phyloP scores from a whole-genome alignment of 1,139 yeast species.

The Debaryomycetaceae sp. region DNA sequence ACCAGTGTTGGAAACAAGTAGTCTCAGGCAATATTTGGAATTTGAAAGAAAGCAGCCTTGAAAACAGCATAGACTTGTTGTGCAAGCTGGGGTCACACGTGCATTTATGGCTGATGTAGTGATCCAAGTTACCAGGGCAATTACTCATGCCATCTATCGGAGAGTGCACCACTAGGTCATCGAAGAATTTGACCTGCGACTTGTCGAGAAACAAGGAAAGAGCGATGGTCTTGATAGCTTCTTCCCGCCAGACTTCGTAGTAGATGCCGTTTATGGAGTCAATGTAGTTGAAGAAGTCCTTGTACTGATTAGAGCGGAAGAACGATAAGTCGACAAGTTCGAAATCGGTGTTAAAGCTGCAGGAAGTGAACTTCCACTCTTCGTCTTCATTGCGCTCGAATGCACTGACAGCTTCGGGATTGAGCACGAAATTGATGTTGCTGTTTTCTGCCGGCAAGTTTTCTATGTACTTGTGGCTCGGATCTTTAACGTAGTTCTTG shows the following conservation, averaged over 20 bases:
- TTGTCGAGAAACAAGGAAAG: conserved; percentile 12
- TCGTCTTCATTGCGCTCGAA: conserved; percentile 3
- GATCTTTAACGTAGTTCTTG: conserved; percentile 6
- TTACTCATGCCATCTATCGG: conserved; percentile 10
- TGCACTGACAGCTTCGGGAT: conserved; percentile 3
- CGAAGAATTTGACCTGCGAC: conserved; percentile 12
- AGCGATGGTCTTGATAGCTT: conserved; percentile 15
- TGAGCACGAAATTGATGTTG: conserved; percentile 9
- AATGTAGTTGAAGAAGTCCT: conserved; percentile 11
- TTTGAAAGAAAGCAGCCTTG: neutral
- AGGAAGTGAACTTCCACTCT: conserved; percentile 10
- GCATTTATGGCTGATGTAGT: conserved; percentile 11
- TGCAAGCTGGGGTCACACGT: conserved; percentile 11
- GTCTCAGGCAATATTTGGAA: conserved; percentile 4
- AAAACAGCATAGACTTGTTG: neutral
- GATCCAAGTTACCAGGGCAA: conserved; percentile 14
- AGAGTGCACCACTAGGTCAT: conserved; percentile 13
- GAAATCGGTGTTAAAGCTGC: conserved; percentile 14
- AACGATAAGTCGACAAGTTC: conserved; percentile 14
- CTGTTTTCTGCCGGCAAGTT: conserved; percentile 7
- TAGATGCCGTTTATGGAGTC: conserved; percentile 12
- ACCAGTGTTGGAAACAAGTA: conserved; percentile 4
- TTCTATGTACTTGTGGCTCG: conserved; percentile 4
- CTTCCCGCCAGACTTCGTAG: conserved; percentile 18
- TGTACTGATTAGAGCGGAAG: conserved; percentile 11